Conservation (phyloP, 176 grass and related monocot species). For the Ensete glaucum region DNA sequence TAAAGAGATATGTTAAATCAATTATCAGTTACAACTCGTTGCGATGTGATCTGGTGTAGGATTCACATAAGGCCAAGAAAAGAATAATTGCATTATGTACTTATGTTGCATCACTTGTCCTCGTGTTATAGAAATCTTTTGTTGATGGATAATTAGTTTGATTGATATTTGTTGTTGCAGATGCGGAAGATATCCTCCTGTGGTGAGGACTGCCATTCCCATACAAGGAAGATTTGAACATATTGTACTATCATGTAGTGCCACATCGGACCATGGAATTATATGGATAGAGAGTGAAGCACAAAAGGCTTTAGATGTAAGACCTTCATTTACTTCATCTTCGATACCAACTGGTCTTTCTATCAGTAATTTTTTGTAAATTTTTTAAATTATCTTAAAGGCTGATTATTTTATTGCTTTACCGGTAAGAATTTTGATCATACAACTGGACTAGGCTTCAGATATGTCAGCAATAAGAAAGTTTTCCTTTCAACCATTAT, state of each 20-base stretch:
- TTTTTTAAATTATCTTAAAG: too few relatives aligned
- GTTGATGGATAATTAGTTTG: not conserved
- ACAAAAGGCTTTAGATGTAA: constrained; percentile 71
- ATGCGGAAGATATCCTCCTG: constrained; percentile 90
- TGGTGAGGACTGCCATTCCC: constrained; percentile 90
- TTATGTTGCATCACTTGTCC: not conserved
- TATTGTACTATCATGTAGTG: constrained; percentile 91
- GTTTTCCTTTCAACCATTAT: too few relatives aligned
- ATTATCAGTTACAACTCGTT: not conserved
- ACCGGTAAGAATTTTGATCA: too few relatives aligned
- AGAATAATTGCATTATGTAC: not conserved
- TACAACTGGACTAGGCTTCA: too few relatives aligned
- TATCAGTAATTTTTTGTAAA: not conserved
- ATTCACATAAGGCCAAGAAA: too few relatives aligned
- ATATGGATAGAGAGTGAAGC: constrained; percentile 84
- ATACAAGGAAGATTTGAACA: constrained; percentile 94
- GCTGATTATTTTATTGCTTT: too few relatives aligned
- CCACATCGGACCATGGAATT: constrained; percentile 94
- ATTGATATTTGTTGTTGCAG: constrained; percentile 26
- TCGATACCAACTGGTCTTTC: not conserved
- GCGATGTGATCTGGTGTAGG: too few relatives aligned
- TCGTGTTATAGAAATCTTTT: not conserved
- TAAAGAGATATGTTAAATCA: not conserved
- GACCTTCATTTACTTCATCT: constrained; percentile 1
- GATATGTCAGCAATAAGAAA: too few relatives aligned